Evolutionary conservation across 176 grass and related monocot species (phyloP), one percentile per base, ranked within the genome.

Genomic region (Calamus simplicifolius): DNA sequence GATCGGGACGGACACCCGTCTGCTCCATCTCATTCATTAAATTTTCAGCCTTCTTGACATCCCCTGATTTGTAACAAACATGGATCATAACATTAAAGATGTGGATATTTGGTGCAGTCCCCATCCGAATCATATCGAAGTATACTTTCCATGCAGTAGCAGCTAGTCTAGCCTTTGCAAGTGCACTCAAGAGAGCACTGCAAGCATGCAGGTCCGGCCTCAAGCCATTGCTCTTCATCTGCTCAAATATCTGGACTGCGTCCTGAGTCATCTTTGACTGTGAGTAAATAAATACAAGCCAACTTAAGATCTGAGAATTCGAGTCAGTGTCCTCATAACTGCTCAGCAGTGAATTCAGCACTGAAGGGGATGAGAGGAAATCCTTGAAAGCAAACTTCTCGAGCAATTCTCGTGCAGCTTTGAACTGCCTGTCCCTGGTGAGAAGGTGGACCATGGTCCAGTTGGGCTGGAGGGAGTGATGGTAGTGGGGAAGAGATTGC

Each of bases 71-170:
- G 27, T 84, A 57, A 67, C 83, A 90, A 8, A 90, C 91, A 79
- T 90, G 82, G 35, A 96, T 75, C 86, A 96, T 90, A 38, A 87
- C 76, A 73, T 90, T 96, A 57, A 73, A 90, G 12, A 96, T 85
- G 64, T 87, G 80, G 16, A 84, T 66, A 79, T 77, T 96, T 66
- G 76, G 38, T 59, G 51, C 66, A 18, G 83, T 55, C 14, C 79
- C 73, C 19, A 69, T 50, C 5, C 16, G 54, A 4, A 57, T 25
- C 67, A 95, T 86, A 49, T 80, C 63, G 60, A 84, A 63, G 49
- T 89, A 89, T 69, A 87, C 77, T 68, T 78, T 89, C 73, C 74
- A 88, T 50, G 86, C 77, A 19, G 80, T 79, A 62, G 82, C 74
- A 48, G 85, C 81, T 29, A 86, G 79, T 69, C 80, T 68, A 25